A percentile compares a stretch with the other conserved stretches of the same genome.
Conservation (phyloP, 495 filamentous ascomycete genomes). For the Neurospora discreta region DNA sequence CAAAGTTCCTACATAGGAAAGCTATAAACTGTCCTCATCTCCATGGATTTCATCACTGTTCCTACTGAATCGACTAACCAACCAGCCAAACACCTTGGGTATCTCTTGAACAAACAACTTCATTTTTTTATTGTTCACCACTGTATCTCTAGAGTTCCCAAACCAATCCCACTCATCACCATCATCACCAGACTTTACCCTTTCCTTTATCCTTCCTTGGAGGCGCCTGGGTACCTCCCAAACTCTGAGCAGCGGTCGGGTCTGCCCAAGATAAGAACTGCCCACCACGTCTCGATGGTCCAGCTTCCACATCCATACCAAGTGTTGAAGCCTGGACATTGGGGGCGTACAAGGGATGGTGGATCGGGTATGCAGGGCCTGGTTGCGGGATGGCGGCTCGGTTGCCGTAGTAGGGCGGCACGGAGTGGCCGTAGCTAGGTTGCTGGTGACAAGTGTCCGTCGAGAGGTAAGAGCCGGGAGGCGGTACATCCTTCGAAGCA, state of each 20-base stretch:
- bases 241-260: not conserved
- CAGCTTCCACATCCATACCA: not conserved
- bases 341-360: not conserved
- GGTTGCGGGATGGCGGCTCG: not conserved
- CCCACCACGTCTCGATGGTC: not conserved
- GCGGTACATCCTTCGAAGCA: not conserved
- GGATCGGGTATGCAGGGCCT: not conserved
- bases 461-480: not conserved
- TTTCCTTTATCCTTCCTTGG: not conserved
- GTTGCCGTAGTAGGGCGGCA: not conserved
- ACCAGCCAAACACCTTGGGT: too few relatives aligned
- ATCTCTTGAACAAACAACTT: too few relatives aligned
- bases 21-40: too few relatives aligned
- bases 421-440: not conserved
- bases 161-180: not conserved
- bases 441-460: not conserved
- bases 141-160: too few relatives aligned
- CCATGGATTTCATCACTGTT: too few relatives aligned
- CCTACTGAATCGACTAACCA: too few relatives aligned
- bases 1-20: too few relatives aligned
- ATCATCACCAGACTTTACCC: not conserved
- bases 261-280: not conserved
- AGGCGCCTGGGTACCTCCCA: not conserved
- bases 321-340: too few relatives aligned
- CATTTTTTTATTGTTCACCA: too few relatives aligned